These are phyloP conservation scores for Colletotrichum agaves DNA, from an alignment of 2,329 filamentous ascomycete species.

Conservation along the genomic window DNA sequence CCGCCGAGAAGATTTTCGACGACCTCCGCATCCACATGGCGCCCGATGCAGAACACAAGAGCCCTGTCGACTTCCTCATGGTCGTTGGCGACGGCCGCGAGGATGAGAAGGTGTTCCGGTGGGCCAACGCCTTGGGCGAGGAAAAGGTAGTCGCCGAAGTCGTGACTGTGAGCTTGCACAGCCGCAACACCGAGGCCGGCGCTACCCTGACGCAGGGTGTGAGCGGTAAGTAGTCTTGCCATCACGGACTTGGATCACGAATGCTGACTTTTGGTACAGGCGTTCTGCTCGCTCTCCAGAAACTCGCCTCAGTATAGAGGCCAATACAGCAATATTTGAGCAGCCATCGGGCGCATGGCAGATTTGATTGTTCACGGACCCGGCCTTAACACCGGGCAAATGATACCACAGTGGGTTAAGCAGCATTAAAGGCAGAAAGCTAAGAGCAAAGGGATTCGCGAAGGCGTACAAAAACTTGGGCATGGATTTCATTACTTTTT, in stretches of 20 bases:
- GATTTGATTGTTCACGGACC: slow-evolving; percentile 28
- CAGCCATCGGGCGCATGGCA: slow-evolving; percentile 2
- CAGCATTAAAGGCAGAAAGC: slow-evolving; percentile 15
- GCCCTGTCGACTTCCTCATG: slow-evolving; percentile 84
- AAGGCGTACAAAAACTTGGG: slow-evolving; percentile 36
- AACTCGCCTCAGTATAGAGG: slow-evolving; percentile 46
- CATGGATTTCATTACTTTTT: slow-evolving; percentile 19
- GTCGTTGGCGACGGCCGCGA: slow-evolving; percentile 92
- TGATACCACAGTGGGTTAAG: slow-evolving; percentile 35
- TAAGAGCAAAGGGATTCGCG: background rate
- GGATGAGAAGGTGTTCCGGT: slow-evolving; percentile 92
- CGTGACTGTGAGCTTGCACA: slow-evolving; percentile 87
- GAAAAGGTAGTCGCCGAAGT: slow-evolving; percentile 72
- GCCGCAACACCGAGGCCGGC: slow-evolving; percentile 86
- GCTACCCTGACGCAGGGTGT: slow-evolving; percentile 91
- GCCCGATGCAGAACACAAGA: slow-evolving; percentile 46
- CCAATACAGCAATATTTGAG: background rate
- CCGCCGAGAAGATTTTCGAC: slow-evolving; percentile 78
- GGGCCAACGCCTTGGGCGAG: slow-evolving; percentile 82
- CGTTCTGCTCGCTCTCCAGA: slow-evolving; percentile 56
- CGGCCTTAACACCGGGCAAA: slow-evolving; percentile 32
- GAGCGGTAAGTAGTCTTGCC: slow-evolving; percentile 71
- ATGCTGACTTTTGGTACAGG: slow-evolving; percentile 43
- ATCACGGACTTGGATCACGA: too few species aligned
- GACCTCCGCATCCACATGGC: slow-evolving; percentile 58